Conservation (phyloP, 495 filamentous ascomycete species). For the Annulohypoxylon moriforme region DNA sequence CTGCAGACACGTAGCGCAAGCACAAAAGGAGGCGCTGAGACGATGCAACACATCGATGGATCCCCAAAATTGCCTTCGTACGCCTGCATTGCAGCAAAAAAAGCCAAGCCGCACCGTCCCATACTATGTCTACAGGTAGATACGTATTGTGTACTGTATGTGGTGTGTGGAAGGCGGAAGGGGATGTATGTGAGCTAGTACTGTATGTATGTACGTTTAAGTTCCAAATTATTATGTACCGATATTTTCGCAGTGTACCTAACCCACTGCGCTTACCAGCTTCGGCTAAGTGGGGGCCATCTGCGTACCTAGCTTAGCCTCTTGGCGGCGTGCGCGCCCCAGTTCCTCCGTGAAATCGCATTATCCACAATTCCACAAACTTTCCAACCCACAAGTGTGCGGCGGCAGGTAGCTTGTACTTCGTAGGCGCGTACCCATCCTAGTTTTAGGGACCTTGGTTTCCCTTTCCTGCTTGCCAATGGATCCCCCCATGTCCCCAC, state of each 20-base stretch:
- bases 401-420: constrained; percentile 24
- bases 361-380: constrained; percentile 34
- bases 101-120: constrained; percentile 19
- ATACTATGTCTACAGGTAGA: neutral
- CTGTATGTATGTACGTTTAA: neutral
- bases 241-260: constrained; percentile 27
- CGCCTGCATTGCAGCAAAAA: constrained; percentile 25
- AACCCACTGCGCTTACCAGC: constrained; percentile 40
- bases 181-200: neutral
- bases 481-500: constrained; percentile 39
- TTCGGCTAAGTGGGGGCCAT: constrained; percentile 29
- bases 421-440: constrained; percentile 25
- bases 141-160: neutral
- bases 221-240: constrained; percentile 12
- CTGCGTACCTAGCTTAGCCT: constrained; percentile 7
- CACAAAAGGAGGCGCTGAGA: constrained; percentile 30
- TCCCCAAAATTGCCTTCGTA: constrained; percentile 10
- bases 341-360: constrained; percentile 43
- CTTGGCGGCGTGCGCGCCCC: constrained; percentile 31
- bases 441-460: constrained; percentile 12
- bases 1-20: constrained; percentile 28
- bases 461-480: constrained; percentile 41
- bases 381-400: constrained; percentile 17
- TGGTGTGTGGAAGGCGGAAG: neutral
- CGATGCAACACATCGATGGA: constrained; percentile 21